phyloP scores from a whole-genome alignment of 768 basidiomycete genomes.

The Amanita inopinata region DNA sequence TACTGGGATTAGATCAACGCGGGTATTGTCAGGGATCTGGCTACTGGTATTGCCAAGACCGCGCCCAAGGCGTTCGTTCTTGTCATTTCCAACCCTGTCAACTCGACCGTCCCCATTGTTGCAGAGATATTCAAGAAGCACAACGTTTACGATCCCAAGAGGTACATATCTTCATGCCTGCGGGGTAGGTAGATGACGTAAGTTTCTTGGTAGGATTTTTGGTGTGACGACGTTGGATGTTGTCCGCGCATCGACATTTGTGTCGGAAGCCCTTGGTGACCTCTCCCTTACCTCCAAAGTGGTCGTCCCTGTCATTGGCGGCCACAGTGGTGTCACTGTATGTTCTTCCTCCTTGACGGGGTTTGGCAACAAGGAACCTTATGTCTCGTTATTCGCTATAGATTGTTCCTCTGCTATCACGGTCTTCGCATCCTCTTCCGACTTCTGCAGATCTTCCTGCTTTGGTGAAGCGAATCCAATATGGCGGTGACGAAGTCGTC shows the following conservation, averaged over 20 bases:
- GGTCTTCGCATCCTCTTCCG: constrained; percentile 74
- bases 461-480: constrained; percentile 82
- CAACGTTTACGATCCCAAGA: constrained; percentile 85
- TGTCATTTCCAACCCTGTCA: constrained; percentile 99
- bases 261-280: constrained; percentile 67
- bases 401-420: constrained; percentile 92
- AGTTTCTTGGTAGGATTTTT: constrained; percentile 53
- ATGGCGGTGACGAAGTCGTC: constrained; percentile 96
- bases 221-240: constrained; percentile 98
- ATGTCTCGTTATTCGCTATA: constrained; percentile 18
- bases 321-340: constrained; percentile 89
- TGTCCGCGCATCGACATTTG: constrained; percentile 95
- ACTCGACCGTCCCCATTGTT: constrained; percentile 97
- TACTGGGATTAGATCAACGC: constrained; percentile 73
- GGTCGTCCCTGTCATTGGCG: constrained; percentile 86
- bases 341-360: constrained; percentile 14
- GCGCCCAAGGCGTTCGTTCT: constrained; percentile 88
- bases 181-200: not conserved
- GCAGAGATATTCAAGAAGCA: constrained; percentile 93
- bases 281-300: constrained; percentile 50
- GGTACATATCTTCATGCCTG: constrained; percentile 32
- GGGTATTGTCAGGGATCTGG: constrained; percentile 90
- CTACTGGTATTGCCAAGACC: constrained; percentile 73
- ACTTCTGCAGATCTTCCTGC: constrained; percentile 39
- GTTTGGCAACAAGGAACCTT: not conserved